Conservation (phyloP, 306 rosid genomes). For the Trifolium pratense region DNA sequence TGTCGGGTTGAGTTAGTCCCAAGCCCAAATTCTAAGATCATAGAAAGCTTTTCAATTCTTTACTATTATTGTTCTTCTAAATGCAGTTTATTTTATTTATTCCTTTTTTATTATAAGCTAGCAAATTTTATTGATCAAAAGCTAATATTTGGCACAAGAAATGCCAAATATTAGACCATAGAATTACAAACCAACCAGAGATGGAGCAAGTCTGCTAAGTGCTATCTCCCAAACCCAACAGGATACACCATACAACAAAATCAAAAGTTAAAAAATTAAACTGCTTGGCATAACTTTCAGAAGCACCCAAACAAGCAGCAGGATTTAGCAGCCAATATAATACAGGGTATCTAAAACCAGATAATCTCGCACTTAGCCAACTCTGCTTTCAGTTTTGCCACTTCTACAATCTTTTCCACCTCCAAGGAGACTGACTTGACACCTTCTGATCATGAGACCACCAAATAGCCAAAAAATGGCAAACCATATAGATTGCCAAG, state of each 20-base stretch:
- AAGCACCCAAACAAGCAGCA: conserved; percentile 2
- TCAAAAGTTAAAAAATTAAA: too few species aligned
- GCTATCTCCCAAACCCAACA: neutral
- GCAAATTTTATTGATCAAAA: neutral
- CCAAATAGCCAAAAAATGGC: neutral
- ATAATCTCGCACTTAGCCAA: neutral
- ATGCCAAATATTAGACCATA: neutral
- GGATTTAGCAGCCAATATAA: neutral
- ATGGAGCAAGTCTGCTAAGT: neutral
- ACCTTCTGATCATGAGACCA: too few species aligned
- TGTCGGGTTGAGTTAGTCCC: neutral
- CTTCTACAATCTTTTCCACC: conserved; percentile 6
- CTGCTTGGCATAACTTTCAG: neutral
- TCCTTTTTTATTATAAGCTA: neutral
- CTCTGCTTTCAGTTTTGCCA: neutral
- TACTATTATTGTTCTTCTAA: conserved; percentile 7
- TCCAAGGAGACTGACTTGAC: too few species aligned
- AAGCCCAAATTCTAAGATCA: neutral
- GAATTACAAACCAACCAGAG: neutral
- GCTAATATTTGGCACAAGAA: neutral
- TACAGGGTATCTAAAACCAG: neutral
- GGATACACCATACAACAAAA: too few species aligned
- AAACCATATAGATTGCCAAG: neutral
- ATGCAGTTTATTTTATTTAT: neutral
- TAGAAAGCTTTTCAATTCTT: conserved; percentile 1